Conservation (phyloP, 1,139 yeast genomes). For the Pichia sp. region DNA sequence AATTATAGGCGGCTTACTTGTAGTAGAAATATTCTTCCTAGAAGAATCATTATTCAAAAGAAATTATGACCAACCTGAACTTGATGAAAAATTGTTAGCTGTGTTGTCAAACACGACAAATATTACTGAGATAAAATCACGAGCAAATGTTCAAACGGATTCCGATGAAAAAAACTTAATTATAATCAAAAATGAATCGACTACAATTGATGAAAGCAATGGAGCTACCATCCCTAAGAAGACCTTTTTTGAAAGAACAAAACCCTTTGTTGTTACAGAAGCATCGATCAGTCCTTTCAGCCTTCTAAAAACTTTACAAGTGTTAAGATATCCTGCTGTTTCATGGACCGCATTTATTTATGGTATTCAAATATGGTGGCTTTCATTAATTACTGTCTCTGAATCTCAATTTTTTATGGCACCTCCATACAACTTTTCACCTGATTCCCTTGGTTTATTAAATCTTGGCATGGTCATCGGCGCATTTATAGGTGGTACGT, state of each 20-base stretch:
- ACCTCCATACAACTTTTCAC: constrained; percentile 60
- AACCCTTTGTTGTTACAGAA: constrained; percentile 3
- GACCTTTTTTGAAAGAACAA: constrained; percentile 34
- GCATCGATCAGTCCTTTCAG: constrained; percentile 30
- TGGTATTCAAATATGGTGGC: constrained; percentile 51
- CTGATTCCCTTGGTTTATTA: constrained; percentile 70
- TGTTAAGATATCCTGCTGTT: constrained; percentile 41
- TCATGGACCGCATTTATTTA: constrained; percentile 45
- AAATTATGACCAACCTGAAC: constrained; percentile 7
- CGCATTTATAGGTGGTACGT: constrained; percentile 62
- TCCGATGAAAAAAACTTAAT: constrained; percentile 1
- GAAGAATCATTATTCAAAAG: constrained; percentile 35
- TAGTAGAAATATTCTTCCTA: constrained; percentile 35
- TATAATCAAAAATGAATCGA: constrained; percentile 3
- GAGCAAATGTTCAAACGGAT: neutral
- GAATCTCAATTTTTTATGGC: constrained; percentile 40
- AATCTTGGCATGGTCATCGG: constrained; percentile 70
- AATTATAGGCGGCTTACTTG: constrained; percentile 33
- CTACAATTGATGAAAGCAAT: constrained; percentile 13
- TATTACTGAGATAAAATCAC: constrained; percentile 3
- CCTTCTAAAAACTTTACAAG: constrained; percentile 37
- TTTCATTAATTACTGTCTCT: constrained; percentile 39
- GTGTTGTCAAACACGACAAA: constrained; percentile 18
- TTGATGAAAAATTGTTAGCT: constrained; percentile 19
- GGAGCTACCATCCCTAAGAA: constrained; percentile 22